A percentile compares a stretch with the other conserved stretches of the same genome.
phyloP scores from a whole-genome alignment of 345 rosid genomes.

The Kernera saxatilis region DNA sequence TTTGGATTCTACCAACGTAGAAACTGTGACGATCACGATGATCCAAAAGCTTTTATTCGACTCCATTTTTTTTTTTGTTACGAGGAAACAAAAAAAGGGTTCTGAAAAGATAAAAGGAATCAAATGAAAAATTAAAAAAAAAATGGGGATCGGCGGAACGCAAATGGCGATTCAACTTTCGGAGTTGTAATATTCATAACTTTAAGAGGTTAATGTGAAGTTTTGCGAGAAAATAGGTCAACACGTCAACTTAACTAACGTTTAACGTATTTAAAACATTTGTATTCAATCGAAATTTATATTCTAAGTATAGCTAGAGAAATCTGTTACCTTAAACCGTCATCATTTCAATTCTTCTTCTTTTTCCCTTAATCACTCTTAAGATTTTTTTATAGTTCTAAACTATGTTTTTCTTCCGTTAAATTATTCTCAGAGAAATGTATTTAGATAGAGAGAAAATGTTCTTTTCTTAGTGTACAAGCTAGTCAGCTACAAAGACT shows the following conservation, averaged over 20 bases:
- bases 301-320: conserved; percentile 3
- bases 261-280: neutral
- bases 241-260: neutral
- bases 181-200: neutral
- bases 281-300: neutral
- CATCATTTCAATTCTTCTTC: neutral
- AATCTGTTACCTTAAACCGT: neutral
- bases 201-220: neutral
- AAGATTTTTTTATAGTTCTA: too few relatives aligned
- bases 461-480: too few relatives aligned
- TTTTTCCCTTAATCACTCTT: too few relatives aligned
- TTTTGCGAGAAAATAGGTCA: conserved; percentile 22
- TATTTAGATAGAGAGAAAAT: too few relatives aligned
- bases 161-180: conserved; percentile 13
- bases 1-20: conserved; percentile 14
- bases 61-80: conserved; percentile 11
- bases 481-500: too few relatives aligned
- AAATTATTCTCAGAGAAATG: too few relatives aligned
- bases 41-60: neutral
- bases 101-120: neutral
- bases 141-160: conserved; percentile 15
- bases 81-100: neutral
- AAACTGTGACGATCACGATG: conserved; percentile 24
- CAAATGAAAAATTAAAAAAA: neutral
- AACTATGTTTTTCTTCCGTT: neutral